Conservation (phyloP, 257 asterid genomes). For the Coffea eugenioides region DNA sequence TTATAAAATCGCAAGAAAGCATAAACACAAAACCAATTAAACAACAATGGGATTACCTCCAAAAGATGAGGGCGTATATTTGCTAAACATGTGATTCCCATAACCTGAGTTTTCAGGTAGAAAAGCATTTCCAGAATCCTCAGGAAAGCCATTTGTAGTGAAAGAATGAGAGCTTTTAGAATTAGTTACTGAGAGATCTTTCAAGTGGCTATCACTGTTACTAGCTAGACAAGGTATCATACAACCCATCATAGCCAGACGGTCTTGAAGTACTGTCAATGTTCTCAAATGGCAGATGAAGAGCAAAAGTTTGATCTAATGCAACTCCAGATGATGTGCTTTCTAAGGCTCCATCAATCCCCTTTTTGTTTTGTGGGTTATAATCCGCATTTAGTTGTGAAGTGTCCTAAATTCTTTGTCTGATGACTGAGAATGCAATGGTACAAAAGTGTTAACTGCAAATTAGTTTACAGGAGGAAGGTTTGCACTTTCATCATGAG, state of each 20-base stretch:
- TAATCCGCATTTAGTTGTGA: slow-evolving; percentile 30
- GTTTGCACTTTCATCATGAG: slow-evolving; percentile 25
- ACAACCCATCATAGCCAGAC: slow-evolving; percentile 32
- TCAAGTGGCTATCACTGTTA: no score
- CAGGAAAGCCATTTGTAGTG: slow-evolving; percentile 34
- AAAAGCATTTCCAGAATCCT: slow-evolving; percentile 33
- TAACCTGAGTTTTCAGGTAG: slow-evolving; percentile 39
- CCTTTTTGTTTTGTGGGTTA: slow-evolving; percentile 33
- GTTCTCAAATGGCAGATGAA: slow-evolving; percentile 35
- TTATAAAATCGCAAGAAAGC: background rate
- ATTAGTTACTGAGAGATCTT: slow-evolving; percentile 35
- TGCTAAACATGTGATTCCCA: slow-evolving; percentile 35
- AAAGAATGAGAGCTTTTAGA: slow-evolving; percentile 39
- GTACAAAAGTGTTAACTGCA: slow-evolving; percentile 24
- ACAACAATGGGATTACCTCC: slow-evolving; percentile 44
- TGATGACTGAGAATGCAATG: slow-evolving; percentile 25
- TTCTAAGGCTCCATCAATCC: slow-evolving; percentile 39
- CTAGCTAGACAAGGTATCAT: slow-evolving; percentile 32
- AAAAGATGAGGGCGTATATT: slow-evolving; percentile 36
- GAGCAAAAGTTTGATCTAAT: slow-evolving; percentile 23
- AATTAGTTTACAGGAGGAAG: slow-evolving; percentile 28
- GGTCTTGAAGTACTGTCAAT: slow-evolving; percentile 28
- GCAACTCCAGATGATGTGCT: slow-evolving; percentile 35
- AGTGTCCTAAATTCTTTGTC: slow-evolving; percentile 37
- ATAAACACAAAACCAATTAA: slow-evolving; percentile 3